Evolutionary conservation across 1,284 basidiomycete genomes (phyloP).

Genomic region (Paramarasmius palmivorus): DNA sequence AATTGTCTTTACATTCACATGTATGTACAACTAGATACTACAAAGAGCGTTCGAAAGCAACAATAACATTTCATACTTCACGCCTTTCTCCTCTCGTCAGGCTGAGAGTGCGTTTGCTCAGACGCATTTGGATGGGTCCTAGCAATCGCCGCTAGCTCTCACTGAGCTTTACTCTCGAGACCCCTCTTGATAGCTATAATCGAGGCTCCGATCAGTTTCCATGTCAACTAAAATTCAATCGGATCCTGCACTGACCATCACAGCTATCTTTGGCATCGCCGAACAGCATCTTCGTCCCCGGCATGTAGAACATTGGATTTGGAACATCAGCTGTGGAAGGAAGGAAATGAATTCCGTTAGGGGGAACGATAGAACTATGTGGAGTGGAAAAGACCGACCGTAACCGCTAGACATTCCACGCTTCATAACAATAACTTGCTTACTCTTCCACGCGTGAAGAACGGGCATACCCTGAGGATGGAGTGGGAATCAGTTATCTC

Average conservation of each 20-base stretch:
- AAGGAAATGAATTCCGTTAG: constrained; percentile 18
- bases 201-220: constrained; percentile 11
- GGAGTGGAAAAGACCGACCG: constrained; percentile 42
- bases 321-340: constrained; percentile 75
- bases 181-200: constrained; percentile 56
- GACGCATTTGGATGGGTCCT: too few relatives aligned
- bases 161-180: constrained; percentile 37
- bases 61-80: constrained; percentile 1
- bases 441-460: constrained; percentile 87
- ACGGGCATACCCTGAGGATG: constrained; percentile 75
- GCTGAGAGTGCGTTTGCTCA: too few relatives aligned
- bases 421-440: constrained; percentile 89
- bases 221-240: too few relatives aligned
- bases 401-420: constrained; percentile 84
- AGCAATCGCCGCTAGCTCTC: too few relatives aligned
- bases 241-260: constrained; percentile 71
- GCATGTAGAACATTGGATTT: constrained; percentile 90
- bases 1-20: too few relatives aligned
- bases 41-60: background rate
- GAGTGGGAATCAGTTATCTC: background rate
- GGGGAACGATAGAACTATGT: constrained; percentile 10
- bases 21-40: too few relatives aligned
- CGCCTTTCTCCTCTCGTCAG: background rate
- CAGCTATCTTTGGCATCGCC: constrained; percentile 87
- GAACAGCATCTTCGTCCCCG: constrained; percentile 85